A percentile compares a stretch with the other conserved stretches of the same genome.
Evolutionary conservation across 163 green algal species (phyloP).

Genomic region (Chlorella variabilis): DNA sequence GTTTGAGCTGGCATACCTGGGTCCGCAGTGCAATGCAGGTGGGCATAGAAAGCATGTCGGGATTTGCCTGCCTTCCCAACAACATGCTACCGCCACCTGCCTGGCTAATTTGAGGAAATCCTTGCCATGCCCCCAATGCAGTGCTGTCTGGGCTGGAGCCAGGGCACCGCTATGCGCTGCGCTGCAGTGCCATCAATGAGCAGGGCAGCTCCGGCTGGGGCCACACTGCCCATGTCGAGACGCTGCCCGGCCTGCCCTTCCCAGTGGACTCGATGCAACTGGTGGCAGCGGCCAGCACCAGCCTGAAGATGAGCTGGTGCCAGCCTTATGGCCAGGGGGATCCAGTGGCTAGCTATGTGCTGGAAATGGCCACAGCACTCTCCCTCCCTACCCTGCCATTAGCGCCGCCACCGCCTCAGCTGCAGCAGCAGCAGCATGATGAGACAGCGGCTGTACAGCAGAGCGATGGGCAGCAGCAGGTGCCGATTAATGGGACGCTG

Average conservation of each 20-base stretch:
- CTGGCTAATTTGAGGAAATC: too few species aligned
- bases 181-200: conserved; percentile 59
- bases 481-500: neutral
- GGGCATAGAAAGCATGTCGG: neutral
- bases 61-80: too few species aligned
- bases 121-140: too few species aligned
- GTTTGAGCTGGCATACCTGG: conserved; percentile 20
- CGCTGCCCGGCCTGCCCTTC: conserved; percentile 52
- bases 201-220: conserved; percentile 56
- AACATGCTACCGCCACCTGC: too few species aligned
- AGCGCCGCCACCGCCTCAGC: conserved; percentile 6
- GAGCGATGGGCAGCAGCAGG: neutral
- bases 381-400: too few species aligned
- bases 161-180: conserved; percentile 60
- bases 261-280: conserved; percentile 46
- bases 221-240: conserved; percentile 40
- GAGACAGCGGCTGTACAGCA: neutral
- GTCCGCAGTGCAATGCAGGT: neutral
- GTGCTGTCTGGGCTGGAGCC: conserved; percentile 58
- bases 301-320: conserved; percentile 55
- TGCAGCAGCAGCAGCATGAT: neutral
- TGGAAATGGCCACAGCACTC: conserved; percentile 53
- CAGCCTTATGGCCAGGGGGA: conserved; percentile 50
- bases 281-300: conserved; percentile 10
- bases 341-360: conserved; percentile 52